A percentile compares a stretch with the other conserved stretches of the same genome.
These are phyloP conservation scores for Xylariaceae sp. DNA, from an alignment of 2,329 filamentous ascomycete genomes.

Conservation along the genomic window DNA sequence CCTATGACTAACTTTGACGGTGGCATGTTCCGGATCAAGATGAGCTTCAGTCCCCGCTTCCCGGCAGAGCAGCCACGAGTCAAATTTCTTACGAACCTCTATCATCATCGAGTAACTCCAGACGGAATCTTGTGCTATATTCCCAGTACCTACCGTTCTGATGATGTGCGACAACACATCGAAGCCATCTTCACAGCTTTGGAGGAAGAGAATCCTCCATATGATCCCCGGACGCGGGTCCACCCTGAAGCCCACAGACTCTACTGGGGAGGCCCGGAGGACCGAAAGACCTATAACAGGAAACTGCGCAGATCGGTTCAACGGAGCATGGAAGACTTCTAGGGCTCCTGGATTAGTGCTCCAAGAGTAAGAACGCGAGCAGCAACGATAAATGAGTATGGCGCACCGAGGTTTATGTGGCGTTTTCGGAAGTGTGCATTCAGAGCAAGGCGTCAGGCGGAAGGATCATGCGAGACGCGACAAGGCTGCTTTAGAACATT, in stretches of 20 bases:
- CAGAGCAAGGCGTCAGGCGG: slow-evolving; percentile 15
- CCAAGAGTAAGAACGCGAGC: not conserved
- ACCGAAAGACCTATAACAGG: slow-evolving; percentile 80
- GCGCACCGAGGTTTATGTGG: slow-evolving; percentile 4
- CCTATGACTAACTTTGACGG: slow-evolving; percentile 93
- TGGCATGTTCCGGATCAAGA: slow-evolving; percentile 75
- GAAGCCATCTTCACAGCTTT: slow-evolving; percentile 74
- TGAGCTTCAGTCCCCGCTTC: slow-evolving; percentile 77
- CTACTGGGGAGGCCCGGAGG: slow-evolving; percentile 75
- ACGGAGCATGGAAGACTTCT: slow-evolving; percentile 55
- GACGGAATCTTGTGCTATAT: slow-evolving; percentile 82
- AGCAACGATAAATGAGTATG: slow-evolving; percentile 8
- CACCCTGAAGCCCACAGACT: slow-evolving; percentile 80
- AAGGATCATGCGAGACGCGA: not conserved
- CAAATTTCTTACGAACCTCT: slow-evolving; percentile 72
- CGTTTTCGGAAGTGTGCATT: slow-evolving; percentile 15
- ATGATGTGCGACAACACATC: slow-evolving; percentile 78
- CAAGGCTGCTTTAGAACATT: slow-evolving; percentile 6
- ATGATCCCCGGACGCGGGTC: slow-evolving; percentile 83
- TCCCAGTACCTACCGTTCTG: slow-evolving; percentile 51
- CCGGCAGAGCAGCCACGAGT: slow-evolving; percentile 84
- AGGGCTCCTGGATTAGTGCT: not conserved
- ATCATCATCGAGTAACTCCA: slow-evolving; percentile 78
- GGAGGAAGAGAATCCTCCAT: slow-evolving; percentile 83
- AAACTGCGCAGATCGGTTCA: slow-evolving; percentile 73